Percentiles rank a stretch among this genome's conserved stretches.
Evolutionary conservation across 257 asterid genomes (phyloP).

Genomic region (Hygrophila difformis): DNA sequence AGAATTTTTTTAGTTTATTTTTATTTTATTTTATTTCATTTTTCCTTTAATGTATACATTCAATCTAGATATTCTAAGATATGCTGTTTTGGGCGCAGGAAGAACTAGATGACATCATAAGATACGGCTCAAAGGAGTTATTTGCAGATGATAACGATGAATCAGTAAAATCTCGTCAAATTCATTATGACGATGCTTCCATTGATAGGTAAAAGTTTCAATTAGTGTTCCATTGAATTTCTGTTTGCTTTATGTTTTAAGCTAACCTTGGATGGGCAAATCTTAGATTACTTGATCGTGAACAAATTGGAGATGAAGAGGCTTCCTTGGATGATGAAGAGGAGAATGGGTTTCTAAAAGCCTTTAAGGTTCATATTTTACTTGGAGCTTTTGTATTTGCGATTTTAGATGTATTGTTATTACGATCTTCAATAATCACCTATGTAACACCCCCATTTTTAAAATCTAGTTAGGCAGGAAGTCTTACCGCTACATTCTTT

Average conservation of each 20-base stretch:
- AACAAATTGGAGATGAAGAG: conserved; percentile 77
- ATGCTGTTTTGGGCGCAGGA: conserved; percentile 50
- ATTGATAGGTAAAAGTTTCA: conserved; percentile 64
- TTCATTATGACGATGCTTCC: conserved; percentile 94
- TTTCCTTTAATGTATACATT: too few species aligned
- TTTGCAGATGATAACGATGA: conserved; percentile 95
- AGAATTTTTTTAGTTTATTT: conserved; percentile 5
- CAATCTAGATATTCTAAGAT: conserved; percentile 15
- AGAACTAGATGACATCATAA: conserved; percentile 89
- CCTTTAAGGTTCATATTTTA: conserved; percentile 67
- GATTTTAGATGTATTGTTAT: too few species aligned
- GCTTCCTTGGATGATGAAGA: conserved; percentile 76
- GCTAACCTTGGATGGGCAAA: conserved; percentile 9
- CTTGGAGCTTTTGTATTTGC: too few species aligned
- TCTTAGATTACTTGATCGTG: conserved; percentile 75
- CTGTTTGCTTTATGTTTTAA: conserved; percentile 11
- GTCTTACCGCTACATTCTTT: too few species aligned
- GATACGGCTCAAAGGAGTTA: conserved; percentile 91
- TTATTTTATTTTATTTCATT: too few species aligned
- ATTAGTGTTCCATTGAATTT: conserved; percentile 5
- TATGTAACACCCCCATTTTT: too few species aligned
- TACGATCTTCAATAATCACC: conserved; percentile 5
- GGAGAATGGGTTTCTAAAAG: conserved; percentile 90
- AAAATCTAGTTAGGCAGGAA: too few species aligned
- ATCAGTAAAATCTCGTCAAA: conserved; percentile 82